These are phyloP conservation scores for Lipomyces spencermartinsiae DNA, from an alignment of 805 yeast species.

Conservation along the genomic window DNA sequence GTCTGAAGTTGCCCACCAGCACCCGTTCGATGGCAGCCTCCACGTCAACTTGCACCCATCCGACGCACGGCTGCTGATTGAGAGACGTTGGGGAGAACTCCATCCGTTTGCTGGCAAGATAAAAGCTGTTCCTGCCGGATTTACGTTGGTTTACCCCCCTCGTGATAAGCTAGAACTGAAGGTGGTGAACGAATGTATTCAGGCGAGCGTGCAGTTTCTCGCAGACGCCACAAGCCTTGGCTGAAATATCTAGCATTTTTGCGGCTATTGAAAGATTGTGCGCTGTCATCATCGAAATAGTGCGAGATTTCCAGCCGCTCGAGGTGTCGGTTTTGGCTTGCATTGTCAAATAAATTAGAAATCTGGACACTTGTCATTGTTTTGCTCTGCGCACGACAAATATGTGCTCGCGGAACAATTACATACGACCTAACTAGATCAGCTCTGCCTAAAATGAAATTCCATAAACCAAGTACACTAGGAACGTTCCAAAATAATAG, in stretches of 20 bases:
- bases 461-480: too few relatives aligned
- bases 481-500: too few relatives aligned
- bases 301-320: neutral
- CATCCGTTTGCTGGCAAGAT: neutral
- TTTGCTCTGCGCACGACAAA: too few relatives aligned
- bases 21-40: neutral
- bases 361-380: too few relatives aligned
- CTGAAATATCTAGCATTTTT: neutral
- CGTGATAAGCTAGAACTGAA: neutral
- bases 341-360: too few relatives aligned
- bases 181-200: neutral
- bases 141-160: neutral
- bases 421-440: too few relatives aligned
- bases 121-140: neutral
- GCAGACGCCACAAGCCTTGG: neutral
- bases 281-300: neutral
- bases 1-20: neutral
- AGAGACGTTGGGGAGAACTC: neutral
- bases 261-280: neutral
- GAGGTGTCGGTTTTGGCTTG: too few relatives aligned
- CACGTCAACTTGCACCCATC: conserved; percentile 1
- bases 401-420: too few relatives aligned
- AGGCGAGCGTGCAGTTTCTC: neutral
- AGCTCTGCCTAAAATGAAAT: too few relatives aligned
- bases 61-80: neutral